Evolutionary conservation across 2,329 filamentous ascomycete genomes (phyloP).

Genomic region (Microcera coccophila): DNA sequence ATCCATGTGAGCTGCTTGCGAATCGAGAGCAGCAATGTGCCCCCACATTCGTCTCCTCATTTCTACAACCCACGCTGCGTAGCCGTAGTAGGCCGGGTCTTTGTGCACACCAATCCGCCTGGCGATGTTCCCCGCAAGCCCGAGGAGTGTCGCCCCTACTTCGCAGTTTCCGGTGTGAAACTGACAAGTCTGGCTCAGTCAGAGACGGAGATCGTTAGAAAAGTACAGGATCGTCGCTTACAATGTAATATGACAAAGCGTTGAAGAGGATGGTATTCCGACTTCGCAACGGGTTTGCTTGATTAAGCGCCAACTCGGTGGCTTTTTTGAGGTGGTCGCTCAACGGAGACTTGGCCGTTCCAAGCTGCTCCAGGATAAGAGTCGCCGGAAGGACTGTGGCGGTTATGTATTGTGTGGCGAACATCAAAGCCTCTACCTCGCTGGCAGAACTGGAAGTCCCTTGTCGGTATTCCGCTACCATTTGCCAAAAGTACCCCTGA

Average conservation of each 20-base stretch:
- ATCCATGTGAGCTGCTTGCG: constrained; percentile 10
- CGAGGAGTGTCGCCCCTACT: constrained; percentile 11
- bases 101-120: constrained; percentile 15
- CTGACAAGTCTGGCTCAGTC: constrained; percentile 11
- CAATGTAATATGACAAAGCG: constrained; percentile 15
- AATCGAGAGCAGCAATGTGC: constrained; percentile 12
- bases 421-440: constrained; percentile 16
- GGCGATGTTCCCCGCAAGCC: constrained; percentile 14
- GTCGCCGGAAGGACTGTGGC: constrained; percentile 9
- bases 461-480: constrained; percentile 11
- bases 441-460: constrained; percentile 4
- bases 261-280: constrained; percentile 14
- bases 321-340: constrained; percentile 10
- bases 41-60: constrained; percentile 16
- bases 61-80: constrained; percentile 15
- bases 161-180: constrained; percentile 16
- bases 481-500: constrained; percentile 14
- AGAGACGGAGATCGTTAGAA: neutral
- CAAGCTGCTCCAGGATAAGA: constrained; percentile 9
- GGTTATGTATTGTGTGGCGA: constrained; percentile 12
- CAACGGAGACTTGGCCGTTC: constrained; percentile 6
- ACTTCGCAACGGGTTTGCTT: constrained; percentile 14
- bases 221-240: constrained; percentile 2
- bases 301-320: constrained; percentile 12
- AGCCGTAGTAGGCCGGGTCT: constrained; percentile 16